Percentiles rank a stretch among this genome's conserved stretches.
These are phyloP conservation scores for Sanguinoderma infundibulare DNA, from an alignment of 1,284 basidiomycete species.

Conservation along the genomic window DNA sequence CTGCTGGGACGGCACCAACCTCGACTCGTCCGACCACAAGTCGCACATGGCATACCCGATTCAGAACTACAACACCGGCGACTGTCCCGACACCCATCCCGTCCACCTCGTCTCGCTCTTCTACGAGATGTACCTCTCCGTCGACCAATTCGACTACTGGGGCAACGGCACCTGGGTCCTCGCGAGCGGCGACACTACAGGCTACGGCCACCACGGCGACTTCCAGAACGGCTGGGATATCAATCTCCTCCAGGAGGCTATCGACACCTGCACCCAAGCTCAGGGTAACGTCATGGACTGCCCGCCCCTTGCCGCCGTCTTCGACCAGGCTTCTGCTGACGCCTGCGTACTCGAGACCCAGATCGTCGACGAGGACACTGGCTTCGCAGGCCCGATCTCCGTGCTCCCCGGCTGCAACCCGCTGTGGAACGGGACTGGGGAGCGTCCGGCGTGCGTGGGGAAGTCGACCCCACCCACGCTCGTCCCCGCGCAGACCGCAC, in stretches of 20 bases:
- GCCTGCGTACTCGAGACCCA: constrained; percentile 28
- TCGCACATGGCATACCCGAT: constrained; percentile 56
- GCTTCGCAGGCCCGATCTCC: constrained; percentile 24
- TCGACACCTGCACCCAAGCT: constrained; percentile 32
- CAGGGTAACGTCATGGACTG: constrained; percentile 26
- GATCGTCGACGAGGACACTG: constrained; percentile 32
- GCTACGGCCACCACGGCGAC: constrained; percentile 37
- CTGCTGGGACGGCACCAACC: constrained; percentile 49
- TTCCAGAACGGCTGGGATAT: constrained; percentile 38
- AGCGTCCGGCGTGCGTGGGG: constrained; percentile 17
- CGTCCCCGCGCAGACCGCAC: constrained; percentile 18
- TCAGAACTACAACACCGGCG: constrained; percentile 33
- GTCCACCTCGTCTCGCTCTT: constrained; percentile 36
- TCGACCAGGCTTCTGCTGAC: constrained; percentile 24
- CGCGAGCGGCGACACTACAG: constrained; percentile 35
- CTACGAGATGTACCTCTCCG: constrained; percentile 32
- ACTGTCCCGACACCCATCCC: constrained; percentile 36
- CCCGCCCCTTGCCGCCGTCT: constrained; percentile 24
- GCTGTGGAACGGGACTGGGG: constrained; percentile 25
- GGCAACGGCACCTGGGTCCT: constrained; percentile 35
- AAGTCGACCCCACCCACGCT: constrained; percentile 15
- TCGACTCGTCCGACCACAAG: constrained; percentile 54
- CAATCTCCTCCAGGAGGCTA: constrained; percentile 32
- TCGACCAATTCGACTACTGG: constrained; percentile 27
- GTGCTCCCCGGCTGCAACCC: constrained; percentile 35